Conservation (phyloP, 2,329 filamentous ascomycete genomes). For the Stagonosporopsis cucurbitacearum region DNA sequence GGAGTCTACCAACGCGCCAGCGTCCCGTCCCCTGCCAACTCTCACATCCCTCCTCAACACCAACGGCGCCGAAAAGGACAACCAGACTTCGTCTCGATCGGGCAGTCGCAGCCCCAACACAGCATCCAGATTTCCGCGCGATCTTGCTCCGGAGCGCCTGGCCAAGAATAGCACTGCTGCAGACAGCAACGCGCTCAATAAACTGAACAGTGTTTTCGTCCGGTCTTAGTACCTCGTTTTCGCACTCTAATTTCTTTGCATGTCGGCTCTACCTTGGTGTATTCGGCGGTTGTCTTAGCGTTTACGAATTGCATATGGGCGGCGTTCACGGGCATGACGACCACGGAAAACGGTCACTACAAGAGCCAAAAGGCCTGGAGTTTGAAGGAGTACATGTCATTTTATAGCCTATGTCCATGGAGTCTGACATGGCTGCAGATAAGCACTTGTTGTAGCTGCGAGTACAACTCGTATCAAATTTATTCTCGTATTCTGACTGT, state of each 20-base stretch:
- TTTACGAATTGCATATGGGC: constrained; percentile 38
- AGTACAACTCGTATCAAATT: background rate
- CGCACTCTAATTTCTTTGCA: constrained; percentile 3
- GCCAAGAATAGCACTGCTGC: constrained; percentile 42
- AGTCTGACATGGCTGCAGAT: background rate
- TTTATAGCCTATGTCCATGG: background rate
- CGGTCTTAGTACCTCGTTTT: constrained; percentile 27
- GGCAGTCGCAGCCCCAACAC: constrained; percentile 52
- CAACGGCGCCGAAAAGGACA: constrained; percentile 37
- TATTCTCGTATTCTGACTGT: background rate
- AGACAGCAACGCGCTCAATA: constrained; percentile 41
- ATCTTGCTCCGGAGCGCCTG: constrained; percentile 41
- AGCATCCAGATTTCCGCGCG: constrained; percentile 37
- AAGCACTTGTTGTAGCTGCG: constrained; percentile 2
- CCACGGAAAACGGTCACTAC: constrained; percentile 6
- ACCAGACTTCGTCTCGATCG: constrained; percentile 46
- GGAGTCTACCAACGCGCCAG: constrained; percentile 34
- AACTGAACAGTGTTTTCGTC: constrained; percentile 45
- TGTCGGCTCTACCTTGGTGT: constrained; percentile 6
- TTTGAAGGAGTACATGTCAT: constrained; percentile 2
- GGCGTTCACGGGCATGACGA: constrained; percentile 30
- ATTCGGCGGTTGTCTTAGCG: constrained; percentile 20
- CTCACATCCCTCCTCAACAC: constrained; percentile 44
- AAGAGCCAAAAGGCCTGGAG: constrained; percentile 15
- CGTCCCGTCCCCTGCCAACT: constrained; percentile 56